These are phyloP conservation scores for Penicillium canariense DNA, from an alignment of 495 filamentous ascomycete genomes.

Conservation along the genomic window DNA sequence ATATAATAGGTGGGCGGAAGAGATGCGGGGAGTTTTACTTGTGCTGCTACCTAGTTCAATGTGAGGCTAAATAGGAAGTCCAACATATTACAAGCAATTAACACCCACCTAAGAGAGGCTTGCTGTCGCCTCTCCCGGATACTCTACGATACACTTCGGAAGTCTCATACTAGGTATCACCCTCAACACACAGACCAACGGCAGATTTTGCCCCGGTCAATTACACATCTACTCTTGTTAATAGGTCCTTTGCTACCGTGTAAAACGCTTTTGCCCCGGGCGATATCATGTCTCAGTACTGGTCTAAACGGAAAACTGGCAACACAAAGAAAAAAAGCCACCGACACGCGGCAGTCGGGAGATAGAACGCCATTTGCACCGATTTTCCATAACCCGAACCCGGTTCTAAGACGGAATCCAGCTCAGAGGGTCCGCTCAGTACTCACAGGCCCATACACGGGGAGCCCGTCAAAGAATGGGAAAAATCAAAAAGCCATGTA, in stretches of 20 bases:
- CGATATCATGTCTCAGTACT: conserved; percentile 24
- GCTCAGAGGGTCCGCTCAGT: conserved; percentile 38
- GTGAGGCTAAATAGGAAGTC: not conserved
- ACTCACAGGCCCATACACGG: conserved; percentile 18
- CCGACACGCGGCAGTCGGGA: conserved; percentile 35
- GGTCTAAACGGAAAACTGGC: conserved; percentile 30
- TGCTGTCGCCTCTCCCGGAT: too few species aligned
- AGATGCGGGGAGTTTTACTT: not conserved
- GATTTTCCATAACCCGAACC: conserved; percentile 50
- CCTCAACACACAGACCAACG: too few species aligned
- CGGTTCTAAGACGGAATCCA: conserved; percentile 47
- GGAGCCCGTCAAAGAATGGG: conserved; percentile 33
- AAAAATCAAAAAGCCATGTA: conserved; percentile 49
- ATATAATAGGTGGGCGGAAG: too few species aligned
- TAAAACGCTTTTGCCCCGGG: conserved; percentile 10
- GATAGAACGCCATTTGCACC: conserved; percentile 50
- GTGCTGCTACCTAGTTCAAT: not conserved
- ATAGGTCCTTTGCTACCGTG: not conserved
- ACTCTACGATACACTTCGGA: too few species aligned
- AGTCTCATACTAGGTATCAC: too few species aligned
- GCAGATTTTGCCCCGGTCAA: too few species aligned
- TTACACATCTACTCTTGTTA: not conserved
- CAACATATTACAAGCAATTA: too few species aligned
- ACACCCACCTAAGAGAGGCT: too few species aligned
- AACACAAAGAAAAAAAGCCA: conserved; percentile 36